Percentiles rank a stretch among this genome's conserved stretches.
Conservation (phyloP, 2,329 filamentous ascomycete genomes). For the Xylariaceae sp. region DNA sequence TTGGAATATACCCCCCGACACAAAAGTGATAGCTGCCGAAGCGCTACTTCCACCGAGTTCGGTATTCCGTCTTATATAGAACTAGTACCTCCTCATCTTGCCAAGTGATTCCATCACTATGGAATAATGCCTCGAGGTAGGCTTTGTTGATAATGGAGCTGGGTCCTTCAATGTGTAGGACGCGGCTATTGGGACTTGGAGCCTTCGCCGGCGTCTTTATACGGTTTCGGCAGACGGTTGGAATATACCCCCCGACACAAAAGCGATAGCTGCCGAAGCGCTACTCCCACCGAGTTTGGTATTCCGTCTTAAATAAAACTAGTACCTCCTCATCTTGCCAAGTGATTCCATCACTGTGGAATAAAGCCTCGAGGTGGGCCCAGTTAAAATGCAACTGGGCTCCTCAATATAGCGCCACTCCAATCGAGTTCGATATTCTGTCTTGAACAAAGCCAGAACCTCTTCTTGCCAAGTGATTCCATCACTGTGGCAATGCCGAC, state of each 20-base stretch:
- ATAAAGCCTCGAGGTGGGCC: conserved; percentile 38
- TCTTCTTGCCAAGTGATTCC: conserved; percentile 44
- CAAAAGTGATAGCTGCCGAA: conserved; percentile 51
- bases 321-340: conserved; percentile 47
- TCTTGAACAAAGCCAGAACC: conserved; percentile 32
- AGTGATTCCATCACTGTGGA: conserved; percentile 38
- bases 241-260: conserved; percentile 36
- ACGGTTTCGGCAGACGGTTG: conserved; percentile 45
- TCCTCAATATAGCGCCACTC: conserved; percentile 53
- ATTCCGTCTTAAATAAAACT: conserved; percentile 25
- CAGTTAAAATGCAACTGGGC: conserved; percentile 41
- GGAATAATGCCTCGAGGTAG: conserved; percentile 41
- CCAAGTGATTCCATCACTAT: conserved; percentile 39
- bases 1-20: conserved; percentile 37
- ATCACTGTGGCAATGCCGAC: conserved; percentile 37
- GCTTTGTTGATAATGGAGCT: conserved; percentile 41
- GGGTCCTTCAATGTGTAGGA: conserved; percentile 48
- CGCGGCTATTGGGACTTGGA: conserved; percentile 38
- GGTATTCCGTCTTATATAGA: conserved; percentile 22
- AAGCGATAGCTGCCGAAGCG: conserved; percentile 53
- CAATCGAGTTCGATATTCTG: conserved; percentile 30
- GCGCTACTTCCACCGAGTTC: conserved; percentile 43
- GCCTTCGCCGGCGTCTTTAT: conserved; percentile 39
- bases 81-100: conserved; percentile 43
- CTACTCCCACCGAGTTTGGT: conserved; percentile 41